A percentile compares a stretch with the other conserved stretches of the same genome.
These are phyloP conservation scores for Sphaerulina vaccinii DNA, from an alignment of 2,329 filamentous ascomycete genomes.

Conservation along the genomic window DNA sequence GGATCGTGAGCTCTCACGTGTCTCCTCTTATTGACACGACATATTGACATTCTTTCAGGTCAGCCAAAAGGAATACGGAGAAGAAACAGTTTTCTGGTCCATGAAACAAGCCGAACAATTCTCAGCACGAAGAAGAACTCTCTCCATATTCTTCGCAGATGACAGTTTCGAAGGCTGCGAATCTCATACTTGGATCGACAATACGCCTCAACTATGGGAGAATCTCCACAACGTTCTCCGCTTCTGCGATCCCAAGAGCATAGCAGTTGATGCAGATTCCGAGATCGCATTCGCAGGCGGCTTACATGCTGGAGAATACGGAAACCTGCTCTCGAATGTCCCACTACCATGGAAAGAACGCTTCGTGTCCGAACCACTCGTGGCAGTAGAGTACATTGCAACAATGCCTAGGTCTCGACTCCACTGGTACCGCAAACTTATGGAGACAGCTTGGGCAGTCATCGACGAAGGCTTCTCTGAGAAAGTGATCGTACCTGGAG, in stretches of 20 bases:
- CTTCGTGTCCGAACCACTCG: constrained; percentile 18
- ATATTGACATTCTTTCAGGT: constrained; percentile 9
- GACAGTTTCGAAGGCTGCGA: constrained; percentile 5
- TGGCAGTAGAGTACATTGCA: constrained; percentile 25
- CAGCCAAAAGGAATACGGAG: constrained; percentile 26
- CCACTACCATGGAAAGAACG: constrained; percentile 15
- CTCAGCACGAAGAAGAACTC: constrained; percentile 24
- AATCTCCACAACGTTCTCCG: constrained; percentile 14
- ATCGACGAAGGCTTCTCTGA: constrained; percentile 23
- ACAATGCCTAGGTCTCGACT: constrained; percentile 21
- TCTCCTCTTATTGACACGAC: not conserved
- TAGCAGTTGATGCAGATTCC: constrained; percentile 19
- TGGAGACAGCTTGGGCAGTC: constrained; percentile 25
- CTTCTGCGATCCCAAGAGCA: constrained; percentile 15
- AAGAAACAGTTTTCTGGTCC: constrained; percentile 29
- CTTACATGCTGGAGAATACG: constrained; percentile 20
- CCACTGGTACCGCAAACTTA: constrained; percentile 22
- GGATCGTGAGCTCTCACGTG: constrained; percentile 16
- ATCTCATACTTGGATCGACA: constrained; percentile 24
- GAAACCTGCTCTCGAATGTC: constrained; percentile 9
- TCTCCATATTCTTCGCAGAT: constrained; percentile 22
- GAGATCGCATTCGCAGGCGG: constrained; percentile 26
- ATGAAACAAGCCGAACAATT: constrained; percentile 25
- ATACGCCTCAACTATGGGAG: constrained; percentile 18
- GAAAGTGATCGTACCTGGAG: constrained; percentile 17